These are phyloP conservation scores for Annulohypoxylon moriforme DNA, from an alignment of 495 filamentous ascomycete species.

Conservation along the genomic window DNA sequence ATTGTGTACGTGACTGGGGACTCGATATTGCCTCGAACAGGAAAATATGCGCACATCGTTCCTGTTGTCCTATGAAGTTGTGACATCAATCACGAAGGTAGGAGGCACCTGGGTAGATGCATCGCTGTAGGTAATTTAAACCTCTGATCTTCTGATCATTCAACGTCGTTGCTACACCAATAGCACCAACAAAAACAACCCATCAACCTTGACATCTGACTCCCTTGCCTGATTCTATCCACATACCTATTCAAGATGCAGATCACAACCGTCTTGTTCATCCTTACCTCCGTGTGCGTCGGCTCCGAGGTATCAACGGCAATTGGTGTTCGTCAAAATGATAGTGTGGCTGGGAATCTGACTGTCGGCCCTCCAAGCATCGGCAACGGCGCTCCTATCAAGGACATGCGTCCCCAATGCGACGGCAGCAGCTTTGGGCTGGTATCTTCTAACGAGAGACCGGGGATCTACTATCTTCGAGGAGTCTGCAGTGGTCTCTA, in stretches of 20 bases:
- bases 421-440: slow-evolving; percentile 6
- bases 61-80: background rate
- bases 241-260: slow-evolving; percentile 16
- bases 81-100: background rate
- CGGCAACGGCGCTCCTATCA: background rate
- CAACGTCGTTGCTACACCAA: background rate
- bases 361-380: background rate
- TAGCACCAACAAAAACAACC: background rate
- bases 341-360: background rate
- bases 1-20: background rate
- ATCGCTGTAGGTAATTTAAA: background rate
- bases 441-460: slow-evolving; percentile 3
- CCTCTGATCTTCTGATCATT: background rate
- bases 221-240: background rate
- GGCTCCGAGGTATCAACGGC: background rate
- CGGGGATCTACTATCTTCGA: slow-evolving; percentile 24
- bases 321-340: background rate
- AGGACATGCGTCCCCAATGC: slow-evolving; percentile 24
- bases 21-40: background rate
- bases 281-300: background rate
- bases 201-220: background rate
- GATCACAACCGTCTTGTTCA: background rate
- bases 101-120: background rate
- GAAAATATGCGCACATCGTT: background rate
- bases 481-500: slow-evolving; percentile 14